Percentiles rank a stretch among this genome's conserved stretches.
phyloP scores from a whole-genome alignment of 1,139 yeast genomes.

The Nakaseomyces uthaithaninus region DNA sequence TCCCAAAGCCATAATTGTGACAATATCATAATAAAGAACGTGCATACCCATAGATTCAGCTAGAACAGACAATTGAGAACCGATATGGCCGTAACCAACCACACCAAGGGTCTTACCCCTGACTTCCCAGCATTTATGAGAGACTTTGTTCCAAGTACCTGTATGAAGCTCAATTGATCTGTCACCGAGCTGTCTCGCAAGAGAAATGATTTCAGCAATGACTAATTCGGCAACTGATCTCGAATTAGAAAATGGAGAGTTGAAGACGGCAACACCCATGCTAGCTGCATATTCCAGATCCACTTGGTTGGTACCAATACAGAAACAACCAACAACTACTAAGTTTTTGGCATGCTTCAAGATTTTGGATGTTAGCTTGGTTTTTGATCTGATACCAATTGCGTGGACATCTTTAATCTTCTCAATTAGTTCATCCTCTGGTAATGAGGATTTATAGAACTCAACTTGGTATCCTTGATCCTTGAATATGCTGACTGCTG shows the following conservation, averaged over 20 bases:
- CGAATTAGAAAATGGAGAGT: constrained; percentile 97
- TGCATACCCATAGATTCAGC: constrained; percentile 99
- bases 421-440: constrained; percentile 90
- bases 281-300: constrained; percentile 87
- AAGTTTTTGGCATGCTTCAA: constrained; percentile 81
- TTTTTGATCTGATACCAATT: constrained; percentile 95
- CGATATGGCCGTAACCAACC: constrained; percentile 97
- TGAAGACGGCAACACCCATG: constrained; percentile 92
- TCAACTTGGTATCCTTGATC: constrained; percentile 96
- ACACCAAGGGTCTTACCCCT: constrained; percentile 98
- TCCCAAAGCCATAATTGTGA: constrained; percentile 94
- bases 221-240: constrained; percentile 98
- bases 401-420: constrained; percentile 92
- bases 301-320: constrained; percentile 98
- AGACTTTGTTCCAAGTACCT: constrained; percentile 97
- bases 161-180: constrained; percentile 93
- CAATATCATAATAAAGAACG: constrained; percentile 84
- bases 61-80: constrained; percentile 89
- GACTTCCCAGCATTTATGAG: constrained; percentile 96
- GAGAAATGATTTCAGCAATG: constrained; percentile 85
- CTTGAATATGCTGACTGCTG: constrained; percentile 79
- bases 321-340: constrained; percentile 92
- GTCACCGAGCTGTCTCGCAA: constrained; percentile 96
- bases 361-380: constrained; percentile 72
- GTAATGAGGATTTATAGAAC: constrained; percentile 78